A percentile compares a stretch with the other conserved stretches of the same genome.
Evolutionary conservation across 768 basidiomycete genomes (phyloP).

Genomic region (Phlebiopsis flavidoalba): DNA sequence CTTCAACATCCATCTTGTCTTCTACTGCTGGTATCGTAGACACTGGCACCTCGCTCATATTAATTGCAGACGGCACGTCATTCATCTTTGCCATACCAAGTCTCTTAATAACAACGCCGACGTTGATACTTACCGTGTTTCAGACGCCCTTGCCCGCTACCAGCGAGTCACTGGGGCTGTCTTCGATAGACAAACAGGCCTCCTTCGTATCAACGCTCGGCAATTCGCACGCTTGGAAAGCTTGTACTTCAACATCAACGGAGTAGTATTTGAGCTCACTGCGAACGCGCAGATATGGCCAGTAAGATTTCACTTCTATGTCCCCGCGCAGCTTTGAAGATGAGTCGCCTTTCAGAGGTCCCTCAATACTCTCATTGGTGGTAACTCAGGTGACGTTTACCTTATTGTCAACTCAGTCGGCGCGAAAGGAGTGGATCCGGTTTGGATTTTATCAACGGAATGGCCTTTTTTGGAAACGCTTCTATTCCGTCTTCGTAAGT

Average conservation of each 20-base stretch:
- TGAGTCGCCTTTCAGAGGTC: slow-evolving; percentile 19
- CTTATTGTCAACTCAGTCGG: slow-evolving; percentile 48
- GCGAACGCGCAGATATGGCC: slow-evolving; percentile 67
- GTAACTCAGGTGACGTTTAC: slow-evolving; percentile 41
- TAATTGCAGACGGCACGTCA: slow-evolving; percentile 10
- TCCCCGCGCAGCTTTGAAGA: background rate
- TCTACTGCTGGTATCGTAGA: slow-evolving; percentile 24
- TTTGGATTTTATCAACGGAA: slow-evolving; percentile 48
- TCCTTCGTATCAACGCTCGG: slow-evolving; percentile 43
- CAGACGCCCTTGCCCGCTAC: slow-evolving; percentile 48
- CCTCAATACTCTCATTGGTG: slow-evolving; percentile 55
- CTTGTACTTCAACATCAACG: slow-evolving; percentile 42
- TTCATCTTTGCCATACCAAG: slow-evolving; percentile 2
- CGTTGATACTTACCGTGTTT: background rate
- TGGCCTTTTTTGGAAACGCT: slow-evolving; percentile 12
- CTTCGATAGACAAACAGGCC: slow-evolving; percentile 47
- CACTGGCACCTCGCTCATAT: slow-evolving; percentile 21
- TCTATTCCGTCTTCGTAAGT: slow-evolving; percentile 12
- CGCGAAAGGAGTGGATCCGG: slow-evolving; percentile 39
- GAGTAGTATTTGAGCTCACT: slow-evolving; percentile 47
- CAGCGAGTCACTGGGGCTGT: slow-evolving; percentile 43
- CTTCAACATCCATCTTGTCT: slow-evolving; percentile 19
- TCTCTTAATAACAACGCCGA: background rate
- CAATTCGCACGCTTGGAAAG: slow-evolving; percentile 42
- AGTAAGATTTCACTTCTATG: slow-evolving; percentile 9